Percentiles rank a stretch among this genome's conserved stretches.
Evolutionary conservation across 768 basidiomycete genomes (phyloP).

Genomic region (Russula sp.): DNA sequence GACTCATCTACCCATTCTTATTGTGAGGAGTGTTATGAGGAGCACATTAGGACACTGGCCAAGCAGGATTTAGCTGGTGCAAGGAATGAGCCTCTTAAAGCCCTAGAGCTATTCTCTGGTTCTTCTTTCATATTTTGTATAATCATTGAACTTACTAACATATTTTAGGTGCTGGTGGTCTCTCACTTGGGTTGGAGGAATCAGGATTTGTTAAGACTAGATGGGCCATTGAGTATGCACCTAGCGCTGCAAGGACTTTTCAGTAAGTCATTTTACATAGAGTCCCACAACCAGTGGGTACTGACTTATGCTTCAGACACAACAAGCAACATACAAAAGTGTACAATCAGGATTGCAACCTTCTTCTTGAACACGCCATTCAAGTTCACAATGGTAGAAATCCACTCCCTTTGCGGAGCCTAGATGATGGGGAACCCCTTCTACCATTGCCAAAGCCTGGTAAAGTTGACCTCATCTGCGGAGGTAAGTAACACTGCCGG

Average conservation of each 20-base stretch:
- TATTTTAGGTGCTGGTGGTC: conserved; percentile 65
- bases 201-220: conserved; percentile 56
- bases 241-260: conserved; percentile 59
- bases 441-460: conserved; percentile 50
- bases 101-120: conserved; percentile 70
- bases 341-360: conserved; percentile 59
- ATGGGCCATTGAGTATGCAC: conserved; percentile 64
- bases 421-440: conserved; percentile 36
- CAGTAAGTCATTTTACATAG: conserved; percentile 36
- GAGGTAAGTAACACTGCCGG: conserved; percentile 41
- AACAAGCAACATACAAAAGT: conserved; percentile 60
- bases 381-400: conserved; percentile 39
- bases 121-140: background rate
- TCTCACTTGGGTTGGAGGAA: conserved; percentile 60
- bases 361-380: conserved; percentile 54
- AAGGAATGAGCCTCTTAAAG: conserved; percentile 43
- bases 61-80: conserved; percentile 31
- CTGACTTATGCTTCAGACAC: conserved; percentile 33
- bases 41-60: conserved; percentile 31
- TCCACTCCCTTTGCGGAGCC: conserved; percentile 34
- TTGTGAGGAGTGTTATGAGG: conserved; percentile 39
- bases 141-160: background rate
- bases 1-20: conserved; percentile 26
- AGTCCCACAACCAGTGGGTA: background rate
- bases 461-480: conserved; percentile 67